Evolutionary conservation across 83 land plant species (phyloP), one percentile per base, ranked within the genome.

Genomic region (Picea abies): DNA sequence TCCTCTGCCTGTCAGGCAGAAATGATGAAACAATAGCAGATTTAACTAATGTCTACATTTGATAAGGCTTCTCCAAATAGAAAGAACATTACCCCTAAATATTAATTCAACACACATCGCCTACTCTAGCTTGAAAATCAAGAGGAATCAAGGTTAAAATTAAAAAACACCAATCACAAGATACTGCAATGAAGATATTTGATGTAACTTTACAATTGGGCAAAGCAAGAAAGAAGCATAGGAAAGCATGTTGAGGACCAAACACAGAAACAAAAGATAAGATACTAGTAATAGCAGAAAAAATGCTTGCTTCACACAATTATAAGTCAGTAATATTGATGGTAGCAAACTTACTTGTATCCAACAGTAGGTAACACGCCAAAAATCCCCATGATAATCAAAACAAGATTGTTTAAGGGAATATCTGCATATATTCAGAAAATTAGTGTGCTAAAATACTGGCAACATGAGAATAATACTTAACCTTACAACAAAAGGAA

Each of bases 321-420:
- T 17, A 58, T 19, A 23, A 75, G 17, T 76, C 12, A 61, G 41
- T 62, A 20, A 60, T 29, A 52, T 5, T 29, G n/a, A 79, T 26
- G 44, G 16, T 78, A 71, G 20, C 47, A 84, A 49, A 84, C 92
- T 92, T 81, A 97, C 99, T 97, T 97, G 86, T 88, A 95, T 80
- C 81, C 37, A 41, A 95, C 83, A 69, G 99, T 97, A 58, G 99
- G 99, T 47, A 90, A 73, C 68, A 94, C 97, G 84, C 84, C 97
- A 84, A 82, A 82, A 66, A 83, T 82, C 26, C 90, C 81, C 94
- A 94, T 88, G 15, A 86, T 19, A 73, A 58, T 87, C 79, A 97
- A 60, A 61, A 94, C 89, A 73, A 87, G 67, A 20, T 75, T 83
- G 80, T 83, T 85, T 0, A 88, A 80, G n/a, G 92, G 87, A 26